Percentiles rank a stretch among this genome's conserved stretches.
phyloP scores from a whole-genome alignment of 2,329 filamentous ascomycete species.

The Clonostachys sp. region DNA sequence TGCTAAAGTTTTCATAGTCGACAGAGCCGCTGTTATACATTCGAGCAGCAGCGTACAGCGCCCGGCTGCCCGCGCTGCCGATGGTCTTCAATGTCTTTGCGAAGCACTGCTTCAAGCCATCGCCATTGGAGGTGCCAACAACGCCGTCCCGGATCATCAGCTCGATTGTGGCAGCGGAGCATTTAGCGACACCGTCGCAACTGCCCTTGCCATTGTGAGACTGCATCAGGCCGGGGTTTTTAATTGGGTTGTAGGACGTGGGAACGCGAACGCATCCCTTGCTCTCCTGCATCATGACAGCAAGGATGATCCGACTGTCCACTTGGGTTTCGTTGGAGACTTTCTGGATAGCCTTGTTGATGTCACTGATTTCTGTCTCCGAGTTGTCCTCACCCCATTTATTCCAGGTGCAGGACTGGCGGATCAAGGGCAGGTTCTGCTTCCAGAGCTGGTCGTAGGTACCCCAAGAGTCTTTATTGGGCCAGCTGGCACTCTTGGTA shows the following conservation, averaged over 20 bases:
- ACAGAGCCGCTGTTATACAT: slow-evolving; percentile 14
- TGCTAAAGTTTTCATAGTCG: slow-evolving; percentile 11
- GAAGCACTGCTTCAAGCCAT: slow-evolving; percentile 7
- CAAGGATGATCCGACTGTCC: slow-evolving; percentile 11
- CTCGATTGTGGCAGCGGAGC: slow-evolving; percentile 4
- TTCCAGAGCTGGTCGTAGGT: slow-evolving; percentile 8
- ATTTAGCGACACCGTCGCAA: slow-evolving; percentile 7
- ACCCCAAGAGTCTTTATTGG: slow-evolving; percentile 6
- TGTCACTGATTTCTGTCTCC: slow-evolving; percentile 6
- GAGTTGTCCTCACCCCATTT: slow-evolving; percentile 8
- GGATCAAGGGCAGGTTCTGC: slow-evolving; percentile 4
- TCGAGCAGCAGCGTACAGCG: slow-evolving; percentile 10
- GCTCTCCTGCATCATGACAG: slow-evolving; percentile 25
- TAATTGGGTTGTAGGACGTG: slow-evolving; percentile 9
- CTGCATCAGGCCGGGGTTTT: slow-evolving; percentile 12
- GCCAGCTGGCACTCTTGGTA: slow-evolving; percentile 10
- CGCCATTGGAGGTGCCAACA: slow-evolving; percentile 7
- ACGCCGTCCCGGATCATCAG: slow-evolving; percentile 9
- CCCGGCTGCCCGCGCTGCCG: slow-evolving; percentile 3
- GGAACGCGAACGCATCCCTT: slow-evolving; percentile 9
- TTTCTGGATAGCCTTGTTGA: slow-evolving; percentile 6
- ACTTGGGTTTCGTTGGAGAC: slow-evolving; percentile 5
- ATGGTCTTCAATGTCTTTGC: background rate
- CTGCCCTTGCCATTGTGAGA: slow-evolving; percentile 8
- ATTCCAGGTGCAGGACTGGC: slow-evolving; percentile 9